Base-by-base conservation (phyloP, 352 stramenopile genomes). In the Phytophthora vignae region DNA sequence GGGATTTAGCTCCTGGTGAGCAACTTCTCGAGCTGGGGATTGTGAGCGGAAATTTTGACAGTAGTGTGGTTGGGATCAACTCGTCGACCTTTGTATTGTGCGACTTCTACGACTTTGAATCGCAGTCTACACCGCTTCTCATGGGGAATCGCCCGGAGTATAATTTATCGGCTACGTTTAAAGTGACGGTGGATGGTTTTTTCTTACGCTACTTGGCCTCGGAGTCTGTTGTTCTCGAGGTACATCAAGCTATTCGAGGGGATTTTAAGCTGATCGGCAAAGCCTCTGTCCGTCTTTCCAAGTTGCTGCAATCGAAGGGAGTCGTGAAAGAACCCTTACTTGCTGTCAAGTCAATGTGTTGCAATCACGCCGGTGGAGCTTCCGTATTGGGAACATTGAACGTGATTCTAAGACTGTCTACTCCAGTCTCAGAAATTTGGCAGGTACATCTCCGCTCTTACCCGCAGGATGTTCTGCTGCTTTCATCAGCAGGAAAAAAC, bases 71-170 rank as follows among this genome's bases (percentile, higher is more conserved):
- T 53, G 82, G 81, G 7, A 73, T 76, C 14, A 94, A 86, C 59
- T 79, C 86, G 2, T 97, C 91, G 1, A 98, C 93, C 14, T 98
- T 98, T 67, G 81, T 98, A 7, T 66, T 98, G 17, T 92, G 96
- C 33, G 95, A 98, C 62, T 98, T 98, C 64, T 98, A 97, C 68
- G 92, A 98, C 68, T 98, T 97, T 64, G 94, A 98, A 71, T 97
- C 92, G 1, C 93, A 98, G 76, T 89, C 93, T 49, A 98, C 94
- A 40, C 81, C 94, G 25, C 74, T 98, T 33, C 57, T 98, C 12
- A 80, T 91, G 11, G 95, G 95, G 25, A 85, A 64, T 40, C 78
- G 80, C 17, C 95, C 94, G 2, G 79, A 88, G 17, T 98, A 97
- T 78, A 97, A 98, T 69, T 96, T 98, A 60, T 93, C 93, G 8